Base-by-base conservation (phyloP, 768 basidiomycete species). In the Imleria badia region DNA sequence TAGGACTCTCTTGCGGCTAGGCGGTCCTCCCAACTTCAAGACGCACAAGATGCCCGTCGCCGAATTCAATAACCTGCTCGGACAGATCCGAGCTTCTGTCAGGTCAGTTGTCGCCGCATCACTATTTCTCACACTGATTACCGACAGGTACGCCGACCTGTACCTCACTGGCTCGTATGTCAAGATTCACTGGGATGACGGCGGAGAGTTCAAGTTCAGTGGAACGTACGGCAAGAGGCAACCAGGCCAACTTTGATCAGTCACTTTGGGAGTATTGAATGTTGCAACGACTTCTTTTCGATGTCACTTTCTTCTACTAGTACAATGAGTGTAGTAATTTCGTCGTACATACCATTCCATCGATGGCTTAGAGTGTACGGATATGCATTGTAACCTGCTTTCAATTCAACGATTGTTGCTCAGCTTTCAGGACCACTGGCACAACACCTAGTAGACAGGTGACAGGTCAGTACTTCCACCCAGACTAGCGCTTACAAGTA, bases 191-290 rank as follows among this genome's bases (percentile, higher is more conserved):
- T 81, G 78, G 67, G 71, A 73, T 0, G 76, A 75, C 9, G 70
- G 75, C 15, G 79, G 80, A n/a, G 78, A 81, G 48, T 82, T 84
- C 72, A 82, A 82, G 64, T 76, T 81, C 62, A 83, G 78, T 56
- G 80, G 81, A 20, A 68, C 75, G 11, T 80, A 82, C 56, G 79
- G 78, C 31, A 63, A 50, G 34, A 31, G 23, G 5, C 15, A 26
- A 22, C 29, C 17, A 7, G 6, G 19, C n/a, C 12, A 15, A 7
- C 12, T 2, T n/a, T 42, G 7, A 36, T 29, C 23, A 31, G 20
- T 22, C 1, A 9, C 3, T 33, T 13, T 11, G 30, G 22, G 11
- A 29, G 9, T 26, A 12, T 49, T 19, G 6, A 29, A 45, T 20
- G 5, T 14, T 22, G 6, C 5, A 6, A 22, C 12, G 6, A n/a